Evolutionary conservation across 257 asterid species (phyloP), one percentile per base, ranked within the genome.

Genomic region (Fraxinus anomala): DNA sequence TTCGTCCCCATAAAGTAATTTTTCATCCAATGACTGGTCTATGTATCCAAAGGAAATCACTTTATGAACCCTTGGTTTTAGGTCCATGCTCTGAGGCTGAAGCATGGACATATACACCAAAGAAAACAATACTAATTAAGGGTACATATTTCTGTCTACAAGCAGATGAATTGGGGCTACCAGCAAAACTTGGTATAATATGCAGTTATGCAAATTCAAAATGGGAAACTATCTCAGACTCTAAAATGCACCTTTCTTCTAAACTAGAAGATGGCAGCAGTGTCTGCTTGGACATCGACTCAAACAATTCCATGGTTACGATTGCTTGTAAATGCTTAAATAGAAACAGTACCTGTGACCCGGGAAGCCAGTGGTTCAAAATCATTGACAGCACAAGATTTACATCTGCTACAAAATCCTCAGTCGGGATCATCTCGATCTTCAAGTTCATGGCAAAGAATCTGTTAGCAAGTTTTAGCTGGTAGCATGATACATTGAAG

Each of bases 291-390:
- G 98, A 92, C 77, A 78, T 88, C 24, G 91, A 92, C 74, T 85
- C 94, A 1, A 82, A 85, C 85, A 92, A 86, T 83, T 77, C 70
- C 37, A 13, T 91, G 72, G 86, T 91, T 80, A 96, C 98, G 40
- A 89, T 85, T 80, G 68, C 73, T 39, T 96, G 99, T 88, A 89
- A 91, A 82, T 96, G 99, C 75, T 72, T 89, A 91, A 83, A 54
- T 10, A 88, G 74, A 69, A 86, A 83, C 75, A 92, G 76, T 49
- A 83, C 82, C 28, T 93, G 98, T 26, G 97, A 96, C 42, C 98
- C 99, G 0, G 95, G 82, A 71, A 96, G 95, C 82, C 98, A 96
- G 88, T 93, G 99, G 99, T 93, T 93, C 93, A 96, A 89, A 77
- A 84, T 96, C 5, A 85, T 90, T n/a, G 86, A 93, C 75, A 92